A percentile compares a stretch with the other conserved stretches of the same genome.
phyloP scores from a whole-genome alignment of 345 rosid species.

The Combretum micranthum region DNA sequence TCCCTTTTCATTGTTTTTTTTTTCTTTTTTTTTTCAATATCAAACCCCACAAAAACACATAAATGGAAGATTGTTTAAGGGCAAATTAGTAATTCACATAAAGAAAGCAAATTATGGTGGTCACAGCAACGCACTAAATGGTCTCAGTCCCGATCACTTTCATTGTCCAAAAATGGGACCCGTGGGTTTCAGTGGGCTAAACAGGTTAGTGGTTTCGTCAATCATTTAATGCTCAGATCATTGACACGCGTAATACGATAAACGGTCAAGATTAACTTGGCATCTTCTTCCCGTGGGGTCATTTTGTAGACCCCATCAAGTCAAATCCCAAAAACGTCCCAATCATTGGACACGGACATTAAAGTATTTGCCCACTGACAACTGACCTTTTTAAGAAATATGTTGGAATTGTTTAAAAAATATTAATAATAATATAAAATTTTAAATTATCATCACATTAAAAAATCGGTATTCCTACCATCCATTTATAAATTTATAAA shows the following conservation, averaged over 20 bases:
- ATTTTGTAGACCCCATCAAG: not conserved
- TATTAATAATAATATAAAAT: too few species aligned
- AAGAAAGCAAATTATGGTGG: not conserved
- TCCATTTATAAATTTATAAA: too few species aligned
- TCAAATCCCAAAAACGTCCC: slow-evolving; percentile 15
- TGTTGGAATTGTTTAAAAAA: not conserved
- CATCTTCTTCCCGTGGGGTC: not conserved
- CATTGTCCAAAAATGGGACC: not conserved
- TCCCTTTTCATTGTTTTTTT: too few species aligned
- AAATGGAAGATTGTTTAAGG: not conserved
- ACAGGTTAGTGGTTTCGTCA: not conserved
- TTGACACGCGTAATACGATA: not conserved
- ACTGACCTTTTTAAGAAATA: not conserved
- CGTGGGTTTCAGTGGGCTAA: not conserved
- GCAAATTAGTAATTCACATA: not conserved
- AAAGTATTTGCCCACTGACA: slow-evolving; percentile 6
- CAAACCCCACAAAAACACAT: too few species aligned
- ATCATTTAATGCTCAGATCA: not conserved
- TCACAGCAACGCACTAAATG: not conserved
- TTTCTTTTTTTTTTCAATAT: too few species aligned
- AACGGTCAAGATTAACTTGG: slow-evolving; percentile 5
- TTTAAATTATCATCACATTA: too few species aligned
- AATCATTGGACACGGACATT: slow-evolving; percentile 28
- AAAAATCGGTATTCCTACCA: too few species aligned
- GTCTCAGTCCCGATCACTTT: not conserved